Percentiles rank a stretch among this genome's conserved stretches.
Conservation (phyloP, 345 rosid species). For the Citrus glauca region DNA sequence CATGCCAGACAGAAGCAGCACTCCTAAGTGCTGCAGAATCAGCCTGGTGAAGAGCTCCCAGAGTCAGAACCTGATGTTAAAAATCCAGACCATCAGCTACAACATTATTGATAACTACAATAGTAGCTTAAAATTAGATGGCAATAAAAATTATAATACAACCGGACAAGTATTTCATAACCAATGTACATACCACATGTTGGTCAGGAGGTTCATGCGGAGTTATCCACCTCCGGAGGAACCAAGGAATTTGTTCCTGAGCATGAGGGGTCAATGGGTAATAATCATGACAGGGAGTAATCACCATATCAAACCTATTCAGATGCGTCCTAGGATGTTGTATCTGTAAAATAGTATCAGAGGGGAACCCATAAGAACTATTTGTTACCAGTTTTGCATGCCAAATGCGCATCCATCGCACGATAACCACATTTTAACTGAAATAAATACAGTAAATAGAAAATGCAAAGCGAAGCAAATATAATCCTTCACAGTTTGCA, state of each 20-base stretch:
- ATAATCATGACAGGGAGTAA: slow-evolving; percentile 88
- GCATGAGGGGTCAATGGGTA: slow-evolving; percentile 74
- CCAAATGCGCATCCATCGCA: neutral
- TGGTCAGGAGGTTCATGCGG: slow-evolving; percentile 69
- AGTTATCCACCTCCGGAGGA: slow-evolving; percentile 73
- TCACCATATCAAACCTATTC: slow-evolving; percentile 81
- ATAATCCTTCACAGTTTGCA: neutral
- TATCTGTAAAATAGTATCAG: slow-evolving; percentile 44
- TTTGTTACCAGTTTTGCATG: neutral
- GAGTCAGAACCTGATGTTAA: slow-evolving; percentile 60
- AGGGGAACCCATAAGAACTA: slow-evolving; percentile 2
- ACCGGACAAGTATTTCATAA: slow-evolving; percentile 12
- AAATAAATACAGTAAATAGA: neutral
- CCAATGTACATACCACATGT: slow-evolving; percentile 63
- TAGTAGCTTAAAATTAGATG: neutral
- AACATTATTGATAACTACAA: neutral
- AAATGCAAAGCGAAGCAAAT: neutral
- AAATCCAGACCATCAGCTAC: slow-evolving; percentile 21
- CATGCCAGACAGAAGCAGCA: slow-evolving; percentile 73
- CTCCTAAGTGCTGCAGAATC: slow-evolving; percentile 58
- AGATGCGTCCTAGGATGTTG: slow-evolving; percentile 84
- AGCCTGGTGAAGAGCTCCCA: slow-evolving; percentile 86
- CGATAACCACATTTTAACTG: neutral
- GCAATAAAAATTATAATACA: slow-evolving; percentile 1
- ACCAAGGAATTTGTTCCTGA: slow-evolving; percentile 61